Conservation (phyloP, 345 rosid genomes). For the Nasturtium officinale region DNA sequence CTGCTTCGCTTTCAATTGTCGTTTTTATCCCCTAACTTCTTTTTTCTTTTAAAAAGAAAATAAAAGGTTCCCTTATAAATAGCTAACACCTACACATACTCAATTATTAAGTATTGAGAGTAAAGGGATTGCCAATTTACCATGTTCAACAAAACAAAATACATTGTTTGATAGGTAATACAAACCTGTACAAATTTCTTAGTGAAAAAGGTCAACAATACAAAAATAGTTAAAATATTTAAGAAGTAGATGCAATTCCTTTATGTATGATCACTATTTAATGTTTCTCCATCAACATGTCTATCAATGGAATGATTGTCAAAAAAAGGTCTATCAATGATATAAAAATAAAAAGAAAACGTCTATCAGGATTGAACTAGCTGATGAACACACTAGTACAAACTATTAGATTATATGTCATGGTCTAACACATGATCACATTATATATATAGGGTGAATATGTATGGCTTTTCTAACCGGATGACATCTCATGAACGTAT, state of each 20-base stretch:
- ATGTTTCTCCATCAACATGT: too few species aligned
- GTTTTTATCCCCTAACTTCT: background rate
- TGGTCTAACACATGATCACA: background rate
- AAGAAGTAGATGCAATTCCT: too few species aligned
- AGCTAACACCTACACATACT: background rate
- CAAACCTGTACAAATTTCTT: background rate
- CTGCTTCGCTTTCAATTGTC: slow-evolving; percentile 12
- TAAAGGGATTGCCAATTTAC: background rate
- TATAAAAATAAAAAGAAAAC: too few species aligned
- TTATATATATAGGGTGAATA: too few species aligned
- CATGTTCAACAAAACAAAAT: background rate
- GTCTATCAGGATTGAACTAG: too few species aligned
- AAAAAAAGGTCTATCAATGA: too few species aligned
- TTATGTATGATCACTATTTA: too few species aligned
- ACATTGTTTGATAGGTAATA: background rate
- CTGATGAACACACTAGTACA: background rate
- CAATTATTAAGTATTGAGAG: background rate
- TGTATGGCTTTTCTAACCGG: background rate
- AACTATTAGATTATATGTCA: background rate
- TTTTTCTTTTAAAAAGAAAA: background rate
- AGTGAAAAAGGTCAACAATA: background rate
- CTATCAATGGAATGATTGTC: too few species aligned
- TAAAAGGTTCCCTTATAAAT: background rate
- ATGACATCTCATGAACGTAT: background rate
- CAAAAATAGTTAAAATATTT: background rate